Percentiles rank a stretch among this genome's conserved stretches.
Conservation (phyloP, 2,329 filamentous ascomycete species). For the Myriosclerotinia duriaeana region DNA sequence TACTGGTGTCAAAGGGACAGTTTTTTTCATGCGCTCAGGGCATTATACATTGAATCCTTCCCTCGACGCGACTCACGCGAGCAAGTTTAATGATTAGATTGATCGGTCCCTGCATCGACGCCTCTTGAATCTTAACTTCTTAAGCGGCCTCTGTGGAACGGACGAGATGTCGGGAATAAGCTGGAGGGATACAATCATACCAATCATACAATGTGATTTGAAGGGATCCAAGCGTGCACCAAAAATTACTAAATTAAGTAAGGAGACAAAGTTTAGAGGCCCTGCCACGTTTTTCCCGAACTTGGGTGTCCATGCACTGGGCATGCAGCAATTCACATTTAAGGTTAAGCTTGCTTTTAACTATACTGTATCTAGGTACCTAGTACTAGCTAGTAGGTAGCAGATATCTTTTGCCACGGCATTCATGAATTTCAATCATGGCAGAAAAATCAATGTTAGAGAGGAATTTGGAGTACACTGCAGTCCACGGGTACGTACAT, state of each 20-base stretch:
- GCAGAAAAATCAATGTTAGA: too few relatives aligned
- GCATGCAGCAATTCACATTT: neutral
- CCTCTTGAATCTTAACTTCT: neutral
- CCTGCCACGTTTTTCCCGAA: neutral
- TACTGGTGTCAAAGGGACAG: neutral
- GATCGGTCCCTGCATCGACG: neutral
- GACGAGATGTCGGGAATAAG: neutral
- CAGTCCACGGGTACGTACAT: too few relatives aligned
- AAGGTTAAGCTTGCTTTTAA: too few relatives aligned
- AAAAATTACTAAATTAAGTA: neutral
- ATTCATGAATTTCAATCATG: too few relatives aligned
- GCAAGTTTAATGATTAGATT: neutral
- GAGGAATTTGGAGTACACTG: too few relatives aligned
- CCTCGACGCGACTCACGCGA: neutral
- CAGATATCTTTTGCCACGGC: too few relatives aligned
- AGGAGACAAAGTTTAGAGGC: neutral
- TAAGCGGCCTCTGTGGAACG: neutral
- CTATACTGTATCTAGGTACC: too few relatives aligned
- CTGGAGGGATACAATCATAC: neutral
- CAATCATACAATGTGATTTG: neutral
- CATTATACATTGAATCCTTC: neutral
- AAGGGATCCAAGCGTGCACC: conserved; percentile 5
- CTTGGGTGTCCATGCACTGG: neutral
- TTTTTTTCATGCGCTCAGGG: neutral
- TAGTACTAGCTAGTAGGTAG: too few relatives aligned